Conservation (phyloP, 306 rosid species). For the Luffa aegyptiaca region DNA sequence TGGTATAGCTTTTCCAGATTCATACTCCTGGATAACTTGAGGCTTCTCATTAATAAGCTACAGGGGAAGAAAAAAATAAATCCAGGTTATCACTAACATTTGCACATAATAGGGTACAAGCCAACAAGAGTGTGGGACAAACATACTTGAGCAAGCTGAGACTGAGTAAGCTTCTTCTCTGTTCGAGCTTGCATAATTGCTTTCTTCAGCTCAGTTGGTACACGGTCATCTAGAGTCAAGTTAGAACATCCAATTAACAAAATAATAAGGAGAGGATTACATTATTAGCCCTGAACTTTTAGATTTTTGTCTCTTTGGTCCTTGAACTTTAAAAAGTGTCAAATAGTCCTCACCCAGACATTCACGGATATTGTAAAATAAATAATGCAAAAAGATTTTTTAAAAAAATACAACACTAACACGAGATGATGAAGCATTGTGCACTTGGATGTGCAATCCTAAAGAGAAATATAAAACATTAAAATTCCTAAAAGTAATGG, state of each 20-base stretch:
- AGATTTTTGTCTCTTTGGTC: too few species aligned
- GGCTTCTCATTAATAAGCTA: conserved; percentile 58
- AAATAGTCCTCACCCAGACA: not conserved
- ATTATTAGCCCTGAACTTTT: not conserved
- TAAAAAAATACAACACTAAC: not conserved
- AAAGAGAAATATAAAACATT: not conserved
- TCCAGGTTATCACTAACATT: not conserved
- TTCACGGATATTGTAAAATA: too few species aligned
- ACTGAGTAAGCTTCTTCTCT: conserved; percentile 54
- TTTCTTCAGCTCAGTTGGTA: conserved; percentile 49
- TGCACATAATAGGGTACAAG: not conserved
- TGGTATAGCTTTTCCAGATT: conserved; percentile 56
- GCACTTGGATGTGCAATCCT: not conserved
- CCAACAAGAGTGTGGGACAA: not conserved
- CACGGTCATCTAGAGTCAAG: conserved; percentile 29
- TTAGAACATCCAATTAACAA: not conserved
- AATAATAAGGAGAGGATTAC: not conserved
- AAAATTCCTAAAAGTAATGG: not conserved
- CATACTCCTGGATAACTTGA: conserved; percentile 52
- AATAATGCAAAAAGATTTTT: not conserved
- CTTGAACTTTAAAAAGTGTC: too few species aligned
- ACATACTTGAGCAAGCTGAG: conserved; percentile 49
- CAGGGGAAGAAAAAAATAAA: conserved; percentile 1
- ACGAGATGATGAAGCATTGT: not conserved
- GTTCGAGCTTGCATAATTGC: conserved; percentile 51